Evolutionary conservation across 78 protist species (phyloP).

Genomic region (Tieghemostelium lacteum): DNA sequence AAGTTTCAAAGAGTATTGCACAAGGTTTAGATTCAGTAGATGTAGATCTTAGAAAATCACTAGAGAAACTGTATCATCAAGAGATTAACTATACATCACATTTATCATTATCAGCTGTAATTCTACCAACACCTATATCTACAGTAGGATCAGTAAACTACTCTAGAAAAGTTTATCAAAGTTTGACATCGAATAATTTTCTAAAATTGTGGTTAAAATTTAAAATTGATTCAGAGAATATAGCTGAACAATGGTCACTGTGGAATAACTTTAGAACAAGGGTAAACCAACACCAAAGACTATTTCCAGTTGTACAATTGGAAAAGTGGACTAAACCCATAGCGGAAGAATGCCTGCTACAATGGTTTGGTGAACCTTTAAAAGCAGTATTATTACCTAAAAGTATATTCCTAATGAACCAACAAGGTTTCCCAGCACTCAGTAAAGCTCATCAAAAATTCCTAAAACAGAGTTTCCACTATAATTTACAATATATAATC

Average conservation of each 20-base stretch:
- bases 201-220: conserved; percentile 73
- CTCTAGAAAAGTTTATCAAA: conserved; percentile 67
- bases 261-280: conserved; percentile 83
- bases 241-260: conserved; percentile 34
- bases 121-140: conserved; percentile 81
- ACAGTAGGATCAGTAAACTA: neutral
- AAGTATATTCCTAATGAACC: conserved; percentile 78
- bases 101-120: conserved; percentile 77
- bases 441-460: conserved; percentile 84
- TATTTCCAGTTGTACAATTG: conserved; percentile 60
- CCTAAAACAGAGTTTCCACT: conserved; percentile 20
- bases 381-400: conserved; percentile 85
- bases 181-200: neutral
- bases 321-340: conserved; percentile 81
- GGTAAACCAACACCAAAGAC: conserved; percentile 74
- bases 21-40: conserved; percentile 28
- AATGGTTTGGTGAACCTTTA: conserved; percentile 91
- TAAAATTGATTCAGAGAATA: neutral
- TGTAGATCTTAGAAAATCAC: neutral
- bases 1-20: conserved; percentile 16
- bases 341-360: conserved; percentile 1
- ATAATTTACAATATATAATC: conserved; percentile 52
- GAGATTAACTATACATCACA: conserved; percentile 90
- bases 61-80: conserved; percentile 27
- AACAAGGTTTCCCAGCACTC: conserved; percentile 85